These are phyloP conservation scores for Sarcomyxa edulis DNA, from an alignment of 768 basidiomycete species.

Conservation along the genomic window DNA sequence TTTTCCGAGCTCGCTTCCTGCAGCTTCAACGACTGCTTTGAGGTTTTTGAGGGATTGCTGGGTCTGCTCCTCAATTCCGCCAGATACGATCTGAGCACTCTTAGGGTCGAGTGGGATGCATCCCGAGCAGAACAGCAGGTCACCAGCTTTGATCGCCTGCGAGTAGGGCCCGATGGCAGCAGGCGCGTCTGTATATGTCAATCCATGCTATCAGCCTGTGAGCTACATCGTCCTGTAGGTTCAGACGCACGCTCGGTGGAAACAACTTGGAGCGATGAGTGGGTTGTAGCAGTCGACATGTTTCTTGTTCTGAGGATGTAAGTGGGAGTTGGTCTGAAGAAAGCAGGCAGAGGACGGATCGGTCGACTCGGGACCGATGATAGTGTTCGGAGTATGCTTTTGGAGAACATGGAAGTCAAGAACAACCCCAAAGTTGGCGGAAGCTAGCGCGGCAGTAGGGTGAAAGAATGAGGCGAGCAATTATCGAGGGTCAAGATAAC, in stretches of 20 bases:
- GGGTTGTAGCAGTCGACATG: constrained; percentile 32
- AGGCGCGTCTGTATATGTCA: constrained; percentile 53
- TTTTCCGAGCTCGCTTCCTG: constrained; percentile 70
- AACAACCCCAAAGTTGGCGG: no score
- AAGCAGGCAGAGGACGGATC: no score
- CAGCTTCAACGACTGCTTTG: constrained; percentile 75
- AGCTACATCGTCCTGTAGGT: not conserved
- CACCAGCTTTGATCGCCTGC: constrained; percentile 79
- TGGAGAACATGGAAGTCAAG: no score
- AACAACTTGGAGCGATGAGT: constrained; percentile 32
- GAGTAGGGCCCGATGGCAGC: constrained; percentile 84
- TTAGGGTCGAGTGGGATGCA: constrained; percentile 79
- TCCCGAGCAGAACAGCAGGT: constrained; percentile 86
- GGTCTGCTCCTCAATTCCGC: constrained; percentile 77
- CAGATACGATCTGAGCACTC: constrained; percentile 63
- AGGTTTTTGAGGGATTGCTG: constrained; percentile 85
- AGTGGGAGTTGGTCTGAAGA: not conserved
- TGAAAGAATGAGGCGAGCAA: no score
- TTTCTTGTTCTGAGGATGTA: constrained; percentile 7
- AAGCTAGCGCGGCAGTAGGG: no score
- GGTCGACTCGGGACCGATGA: no score
- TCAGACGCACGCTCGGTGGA: constrained; percentile 34
- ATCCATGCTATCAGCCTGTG: not conserved
- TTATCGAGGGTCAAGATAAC: no score
- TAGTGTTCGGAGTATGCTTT: no score